These are phyloP conservation scores for Cephalotrichum gorgonifer DNA, from an alignment of 2,329 filamentous ascomycete species.

Conservation along the genomic window DNA sequence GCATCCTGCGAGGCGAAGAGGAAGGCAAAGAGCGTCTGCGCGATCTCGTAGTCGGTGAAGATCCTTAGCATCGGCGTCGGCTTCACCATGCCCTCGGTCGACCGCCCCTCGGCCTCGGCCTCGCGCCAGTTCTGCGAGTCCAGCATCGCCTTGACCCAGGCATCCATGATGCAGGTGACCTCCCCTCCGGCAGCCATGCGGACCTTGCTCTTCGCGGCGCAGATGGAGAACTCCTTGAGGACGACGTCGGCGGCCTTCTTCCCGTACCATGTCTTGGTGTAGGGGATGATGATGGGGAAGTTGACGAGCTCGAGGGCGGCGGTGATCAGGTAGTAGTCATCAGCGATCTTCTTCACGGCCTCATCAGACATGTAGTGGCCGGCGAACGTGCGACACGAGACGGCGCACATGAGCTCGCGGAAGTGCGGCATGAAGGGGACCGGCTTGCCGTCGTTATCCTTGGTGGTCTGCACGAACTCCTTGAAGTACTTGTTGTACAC, in stretches of 20 bases:
- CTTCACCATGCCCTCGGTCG: constrained; percentile 63
- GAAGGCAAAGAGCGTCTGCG: constrained; percentile 91
- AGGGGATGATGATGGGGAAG: constrained; percentile 93
- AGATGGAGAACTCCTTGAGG: constrained; percentile 78
- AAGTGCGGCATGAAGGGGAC: constrained; percentile 84
- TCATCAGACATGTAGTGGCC: constrained; percentile 90
- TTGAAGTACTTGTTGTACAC: constrained; percentile 84
- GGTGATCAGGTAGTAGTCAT: constrained; percentile 95
- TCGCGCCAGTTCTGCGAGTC: constrained; percentile 75
- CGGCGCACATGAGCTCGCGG: constrained; percentile 88
- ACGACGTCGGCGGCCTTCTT: constrained; percentile 95
- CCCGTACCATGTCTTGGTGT: constrained; percentile 92
- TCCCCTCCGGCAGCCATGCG: constrained; percentile 84
- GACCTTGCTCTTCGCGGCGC: constrained; percentile 85
- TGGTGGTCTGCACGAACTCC: constrained; percentile 65
- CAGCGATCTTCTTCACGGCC: constrained; percentile 84
- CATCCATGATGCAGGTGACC: constrained; percentile 87
- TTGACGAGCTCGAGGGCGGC: constrained; percentile 95
- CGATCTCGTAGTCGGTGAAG: constrained; percentile 85
- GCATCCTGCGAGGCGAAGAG: constrained; percentile 96
- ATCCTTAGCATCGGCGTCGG: constrained; percentile 72
- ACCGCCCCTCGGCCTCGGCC: constrained; percentile 61
- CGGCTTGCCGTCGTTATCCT: constrained; percentile 61
- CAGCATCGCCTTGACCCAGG: constrained; percentile 82
- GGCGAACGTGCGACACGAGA: constrained; percentile 94